Conservation (phyloP, 495 filamentous ascomycete species). For the Penicillium bovifimosum region DNA sequence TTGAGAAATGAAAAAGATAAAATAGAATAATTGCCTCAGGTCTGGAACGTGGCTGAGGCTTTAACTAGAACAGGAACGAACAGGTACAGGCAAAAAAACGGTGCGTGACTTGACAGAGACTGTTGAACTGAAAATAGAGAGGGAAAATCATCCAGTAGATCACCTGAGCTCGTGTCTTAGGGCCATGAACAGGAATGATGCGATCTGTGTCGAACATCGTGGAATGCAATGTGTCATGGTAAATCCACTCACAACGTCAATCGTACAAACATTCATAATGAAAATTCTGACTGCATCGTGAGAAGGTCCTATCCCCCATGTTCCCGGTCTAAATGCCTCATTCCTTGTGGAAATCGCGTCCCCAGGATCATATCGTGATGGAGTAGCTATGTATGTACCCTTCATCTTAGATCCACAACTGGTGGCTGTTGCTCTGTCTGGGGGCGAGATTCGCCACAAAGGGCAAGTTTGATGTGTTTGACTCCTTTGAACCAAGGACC, state of each 20-base stretch:
- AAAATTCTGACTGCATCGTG: too few species aligned
- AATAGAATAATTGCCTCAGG: conserved; percentile 23
- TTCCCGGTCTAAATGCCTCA: conserved; percentile 10
- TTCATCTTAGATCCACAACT: conserved; percentile 1
- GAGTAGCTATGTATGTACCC: not conserved
- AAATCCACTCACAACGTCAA: not conserved
- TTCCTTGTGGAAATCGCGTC: not conserved
- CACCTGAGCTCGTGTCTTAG: conserved; percentile 5
- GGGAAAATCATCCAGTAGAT: not conserved
- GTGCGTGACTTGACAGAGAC: not conserved
- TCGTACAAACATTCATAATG: not conserved
- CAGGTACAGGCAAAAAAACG: conserved; percentile 2
- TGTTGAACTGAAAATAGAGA: not conserved
- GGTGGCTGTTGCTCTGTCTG: conserved; percentile 7
- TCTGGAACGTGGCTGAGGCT: conserved; percentile 9
- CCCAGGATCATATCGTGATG: conserved; percentile 4
- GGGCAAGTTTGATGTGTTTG: not conserved
- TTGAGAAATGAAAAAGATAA: conserved; percentile 3
- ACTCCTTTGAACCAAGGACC: too few species aligned
- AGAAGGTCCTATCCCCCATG: not conserved
- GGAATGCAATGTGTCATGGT: conserved; percentile 27
- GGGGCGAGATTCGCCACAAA: conserved; percentile 24
- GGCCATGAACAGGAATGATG: not conserved
- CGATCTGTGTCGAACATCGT: conserved; percentile 16
- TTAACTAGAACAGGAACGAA: not conserved